Evolutionary conservation across 108 stramenopile species (phyloP).

Genomic region (Cyclotella cryptica): DNA sequence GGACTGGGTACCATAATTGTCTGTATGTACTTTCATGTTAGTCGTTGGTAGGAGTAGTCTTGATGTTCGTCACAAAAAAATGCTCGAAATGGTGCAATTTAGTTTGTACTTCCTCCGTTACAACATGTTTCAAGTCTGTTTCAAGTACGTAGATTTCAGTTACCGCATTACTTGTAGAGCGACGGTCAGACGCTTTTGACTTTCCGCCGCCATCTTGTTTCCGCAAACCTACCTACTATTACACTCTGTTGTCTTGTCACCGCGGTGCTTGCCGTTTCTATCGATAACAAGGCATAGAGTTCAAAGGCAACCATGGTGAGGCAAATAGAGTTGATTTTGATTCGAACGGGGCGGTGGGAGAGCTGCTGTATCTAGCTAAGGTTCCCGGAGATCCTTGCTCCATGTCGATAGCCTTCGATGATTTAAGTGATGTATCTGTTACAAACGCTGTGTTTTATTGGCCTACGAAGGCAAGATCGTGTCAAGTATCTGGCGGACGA

Average conservation of each 20-base stretch:
- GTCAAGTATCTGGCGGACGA: too few relatives aligned
- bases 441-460: too few relatives aligned
- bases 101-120: background rate
- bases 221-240: too few relatives aligned
- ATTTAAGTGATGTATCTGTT: background rate
- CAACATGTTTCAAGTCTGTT: too few relatives aligned
- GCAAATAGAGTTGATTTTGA: background rate
- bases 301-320: background rate
- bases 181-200: background rate
- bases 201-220: background rate
- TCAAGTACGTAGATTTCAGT: background rate
- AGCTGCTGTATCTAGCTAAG: background rate
- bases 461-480: too few relatives aligned
- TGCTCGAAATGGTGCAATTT: too few relatives aligned
- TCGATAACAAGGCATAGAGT: background rate
- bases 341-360: background rate
- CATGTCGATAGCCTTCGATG: background rate
- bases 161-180: background rate
- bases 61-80: background rate
- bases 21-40: too few relatives aligned
- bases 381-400: background rate
- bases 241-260: background rate
- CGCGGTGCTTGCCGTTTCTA: background rate
- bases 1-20: too few relatives aligned
- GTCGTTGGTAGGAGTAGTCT: too few relatives aligned